These are phyloP conservation scores for Cylindrodendrum hubeiense DNA, from an alignment of 2,329 filamentous ascomycete genomes.

Conservation along the genomic window DNA sequence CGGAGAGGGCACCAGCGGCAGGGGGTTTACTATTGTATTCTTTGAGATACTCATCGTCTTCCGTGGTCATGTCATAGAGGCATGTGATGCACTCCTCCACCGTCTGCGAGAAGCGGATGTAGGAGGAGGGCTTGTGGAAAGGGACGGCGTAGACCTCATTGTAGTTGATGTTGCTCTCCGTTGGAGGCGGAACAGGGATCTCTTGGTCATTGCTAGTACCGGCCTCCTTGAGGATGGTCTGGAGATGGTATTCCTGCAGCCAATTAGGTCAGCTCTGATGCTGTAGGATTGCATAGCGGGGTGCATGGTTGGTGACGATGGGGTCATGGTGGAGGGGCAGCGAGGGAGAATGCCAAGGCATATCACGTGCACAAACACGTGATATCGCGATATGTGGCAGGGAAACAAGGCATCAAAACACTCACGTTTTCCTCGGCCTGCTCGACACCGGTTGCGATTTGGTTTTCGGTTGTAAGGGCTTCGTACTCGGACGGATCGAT, in stretches of 20 bases:
- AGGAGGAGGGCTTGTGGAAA: conserved; percentile 89
- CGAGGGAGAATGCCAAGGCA: conserved; percentile 30
- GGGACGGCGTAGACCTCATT: conserved; percentile 84
- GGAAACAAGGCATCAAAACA: conserved; percentile 49
- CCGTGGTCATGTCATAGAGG: conserved; percentile 93
- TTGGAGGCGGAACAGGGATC: conserved; percentile 74
- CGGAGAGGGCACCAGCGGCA: conserved; percentile 75
- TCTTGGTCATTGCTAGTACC: conserved; percentile 70
- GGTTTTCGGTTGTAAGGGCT: conserved; percentile 82
- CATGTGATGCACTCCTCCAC: conserved; percentile 94
- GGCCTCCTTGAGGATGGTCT: conserved; percentile 77
- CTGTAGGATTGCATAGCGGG: background rate
- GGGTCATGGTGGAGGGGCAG: conserved; percentile 15
- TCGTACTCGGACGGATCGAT: conserved; percentile 90
- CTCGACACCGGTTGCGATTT: conserved; percentile 97
- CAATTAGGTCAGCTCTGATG: conserved; percentile 46
- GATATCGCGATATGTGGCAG: conserved; percentile 53
- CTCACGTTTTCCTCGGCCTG: conserved; percentile 97
- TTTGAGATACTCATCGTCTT: conserved; percentile 88
- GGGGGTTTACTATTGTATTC: conserved; percentile 84
- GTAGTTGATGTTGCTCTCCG: conserved; percentile 81
- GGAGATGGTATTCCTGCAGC: conserved; percentile 90
- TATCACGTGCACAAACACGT: conserved; percentile 64
- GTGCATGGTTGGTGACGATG: conserved; percentile 28
- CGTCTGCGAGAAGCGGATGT: conserved; percentile 97